These are phyloP conservation scores for Rhododendron molle DNA, from an alignment of 148 eudicot genomes.

Conservation along the genomic window DNA sequence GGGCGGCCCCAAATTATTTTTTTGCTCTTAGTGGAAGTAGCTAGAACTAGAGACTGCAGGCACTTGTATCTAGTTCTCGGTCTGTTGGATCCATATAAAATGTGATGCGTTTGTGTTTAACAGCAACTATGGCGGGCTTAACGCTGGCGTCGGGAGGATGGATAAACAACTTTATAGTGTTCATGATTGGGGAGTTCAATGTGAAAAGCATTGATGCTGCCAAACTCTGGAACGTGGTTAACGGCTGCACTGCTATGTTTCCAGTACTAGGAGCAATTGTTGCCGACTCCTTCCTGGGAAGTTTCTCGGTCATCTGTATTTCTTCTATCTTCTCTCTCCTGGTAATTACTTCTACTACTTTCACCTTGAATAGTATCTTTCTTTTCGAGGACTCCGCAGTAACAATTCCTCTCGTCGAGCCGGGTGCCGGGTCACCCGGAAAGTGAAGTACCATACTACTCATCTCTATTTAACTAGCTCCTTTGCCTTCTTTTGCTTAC, in stretches of 20 bases:
- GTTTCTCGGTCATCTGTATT: constrained; percentile 33
- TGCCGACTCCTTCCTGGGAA: constrained; percentile 50
- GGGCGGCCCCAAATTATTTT: too few relatives aligned
- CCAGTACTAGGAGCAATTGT: constrained; percentile 34
- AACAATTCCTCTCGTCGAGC: too few relatives aligned
- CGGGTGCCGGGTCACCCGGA: too few relatives aligned
- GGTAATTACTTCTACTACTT: constrained; percentile 15
- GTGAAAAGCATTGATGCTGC: constrained; percentile 30
- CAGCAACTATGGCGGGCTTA: constrained; percentile 33
- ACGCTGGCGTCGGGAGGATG: constrained; percentile 33
- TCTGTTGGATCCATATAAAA: neutral
- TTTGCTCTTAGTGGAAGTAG: too few relatives aligned
- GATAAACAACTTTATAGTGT: constrained; percentile 33
- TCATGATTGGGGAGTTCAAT: constrained; percentile 31
- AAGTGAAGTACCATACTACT: too few relatives aligned
- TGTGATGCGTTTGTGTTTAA: neutral
- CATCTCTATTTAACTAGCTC: too few relatives aligned
- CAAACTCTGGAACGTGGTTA: constrained; percentile 23
- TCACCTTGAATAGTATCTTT: too few relatives aligned
- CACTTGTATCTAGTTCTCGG: too few relatives aligned
- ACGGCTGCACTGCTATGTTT: constrained; percentile 23
- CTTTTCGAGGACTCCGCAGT: too few relatives aligned
- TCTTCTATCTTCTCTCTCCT: constrained; percentile 40
- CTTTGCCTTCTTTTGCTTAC: too few relatives aligned
- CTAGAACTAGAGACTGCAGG: too few relatives aligned